A percentile compares a stretch with the other conserved stretches of the same genome.
Conservation (phyloP, 108 stramenopile genomes). For the Nitzschia palea region DNA sequence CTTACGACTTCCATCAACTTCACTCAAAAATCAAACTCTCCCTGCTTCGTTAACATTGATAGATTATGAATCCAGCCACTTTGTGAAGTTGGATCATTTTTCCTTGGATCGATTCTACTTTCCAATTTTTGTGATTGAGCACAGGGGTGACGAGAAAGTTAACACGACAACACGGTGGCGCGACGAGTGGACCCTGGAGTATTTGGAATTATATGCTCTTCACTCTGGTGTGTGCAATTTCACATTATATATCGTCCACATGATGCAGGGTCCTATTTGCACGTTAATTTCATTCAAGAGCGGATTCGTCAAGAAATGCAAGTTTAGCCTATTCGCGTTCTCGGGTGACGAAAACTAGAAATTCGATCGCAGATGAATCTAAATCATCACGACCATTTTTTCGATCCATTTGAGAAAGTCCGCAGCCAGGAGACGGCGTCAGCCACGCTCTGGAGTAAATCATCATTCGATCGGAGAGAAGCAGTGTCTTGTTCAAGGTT, state of each 20-base stretch:
- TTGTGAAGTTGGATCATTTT: constrained; percentile 19
- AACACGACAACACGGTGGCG: not conserved
- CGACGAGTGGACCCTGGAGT: constrained; percentile 19
- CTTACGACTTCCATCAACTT: no score
- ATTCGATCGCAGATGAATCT: not conserved
- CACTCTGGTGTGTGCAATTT: constrained; percentile 26
- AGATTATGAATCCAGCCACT: constrained; percentile 2
- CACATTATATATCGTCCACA: constrained; percentile 15
- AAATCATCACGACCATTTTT: not conserved
- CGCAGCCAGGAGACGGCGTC: constrained; percentile 25
- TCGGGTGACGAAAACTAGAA: not conserved
- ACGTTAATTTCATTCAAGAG: constrained; percentile 40
- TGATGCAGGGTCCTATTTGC: constrained; percentile 47
- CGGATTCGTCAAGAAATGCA: constrained; percentile 17
- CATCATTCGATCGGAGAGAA: not conserved
- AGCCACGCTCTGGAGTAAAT: not conserved
- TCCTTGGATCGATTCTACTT: not conserved
- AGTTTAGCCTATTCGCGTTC: not conserved
- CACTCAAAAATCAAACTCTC: no score
- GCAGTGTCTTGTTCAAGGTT: not conserved
- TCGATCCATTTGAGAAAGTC: not conserved
- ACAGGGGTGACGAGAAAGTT: not conserved
- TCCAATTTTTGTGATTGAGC: no score
- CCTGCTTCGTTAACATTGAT: no score
- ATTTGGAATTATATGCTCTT: constrained; percentile 32